Evolutionary conservation across 2,329 filamentous ascomycete species (phyloP), one percentile per base, ranked within the genome.

Genomic region (Talaromyces funiculosus): DNA sequence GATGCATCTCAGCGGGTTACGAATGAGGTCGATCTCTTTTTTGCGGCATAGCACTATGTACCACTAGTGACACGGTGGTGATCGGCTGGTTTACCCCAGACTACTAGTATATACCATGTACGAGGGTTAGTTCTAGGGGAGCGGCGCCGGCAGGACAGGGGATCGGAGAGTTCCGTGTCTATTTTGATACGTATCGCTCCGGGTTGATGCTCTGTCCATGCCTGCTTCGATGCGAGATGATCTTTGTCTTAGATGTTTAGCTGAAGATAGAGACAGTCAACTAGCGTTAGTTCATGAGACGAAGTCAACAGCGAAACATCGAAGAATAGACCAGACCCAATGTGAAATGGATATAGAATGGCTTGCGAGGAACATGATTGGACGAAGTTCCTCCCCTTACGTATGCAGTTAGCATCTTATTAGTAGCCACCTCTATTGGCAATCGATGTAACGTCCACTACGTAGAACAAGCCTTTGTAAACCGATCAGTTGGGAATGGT

Each of bases 401-500:
- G 47, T 51, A 51, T 18, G 12, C 2, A 31, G 26, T 20, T 20
- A 51, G 29, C 10, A 35, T 31, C 26, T 49, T 49, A 45, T 49
- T 49, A 45, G 42, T 9, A 47, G 22, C 22, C 24, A 29, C 26
- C 26, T 47, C 22, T 31, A 49, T 31, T 29, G 31, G 10, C 14
- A 49, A 12, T 18, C 43, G 7, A 51, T 51, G 47, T 51, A 51
- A 51, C 47, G 3, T 51, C 20, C 24, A 29, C n/a, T 26, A 9
- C 43, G 43, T 47, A 33, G 5, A 33, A n/a, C n/a, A 20, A 24
- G 14, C 24, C 31, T 12, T 18, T 20, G 54, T 33, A 57, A 57
- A 35, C 54, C 33, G 40, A 47, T 43, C 29, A 57, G 43, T 35
- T 35, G 51, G 35, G 22, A 54, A 54, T n/a, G 20, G 51, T 54